Evolutionary conservation across 148 eudicot genomes (phyloP), one percentile per base, ranked within the genome.

Genomic region (Cornus controversa): DNA sequence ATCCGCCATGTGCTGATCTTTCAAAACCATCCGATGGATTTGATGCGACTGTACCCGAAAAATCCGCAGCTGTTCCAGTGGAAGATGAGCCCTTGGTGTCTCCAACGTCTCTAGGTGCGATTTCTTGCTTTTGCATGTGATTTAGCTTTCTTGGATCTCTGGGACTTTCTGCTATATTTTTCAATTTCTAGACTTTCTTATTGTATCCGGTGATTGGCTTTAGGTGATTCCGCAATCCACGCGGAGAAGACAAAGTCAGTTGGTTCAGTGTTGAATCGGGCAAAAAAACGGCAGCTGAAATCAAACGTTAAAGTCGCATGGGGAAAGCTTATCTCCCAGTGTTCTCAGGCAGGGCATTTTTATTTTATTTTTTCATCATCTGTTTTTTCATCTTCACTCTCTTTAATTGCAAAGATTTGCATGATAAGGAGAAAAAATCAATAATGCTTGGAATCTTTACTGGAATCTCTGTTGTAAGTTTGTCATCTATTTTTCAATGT

Each of bases 301-400:
- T 78, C 72, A 7, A 85, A 84, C 66, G 74, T 36, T 64, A 90
- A 86, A 31, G 76, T 78, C 31, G 89, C 94, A 1, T 96, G 98
- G 99, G 98, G 91, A 45, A 89, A 91, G 83, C 97, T 96, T 37
- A 90, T 96, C 34, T 96, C 99, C 24, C 93, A 93, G 90, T 89
- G 79, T 64, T 82, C 98, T 26, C 85, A 93, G 96, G 99, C 93
- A 31, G 71, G 85, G 73, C n/a, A 78, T 72, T 73, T 40, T 40
- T 10, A 67, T 62, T 42, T 40, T 6, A 40, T 40, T 40, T 40
- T 78, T 67, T 31, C 42, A 40, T 27, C 36, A 4, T 72, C 6
- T 27, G 31, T 70, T 67, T 67, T 20, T 65, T 25, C 34, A 31
- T 31, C 34, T 31, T 31, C 34, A 31, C 34, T 31, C 4, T 31